Conservation (phyloP, 1,284 basidiomycete species). For the Trichosporon asahii region DNA sequence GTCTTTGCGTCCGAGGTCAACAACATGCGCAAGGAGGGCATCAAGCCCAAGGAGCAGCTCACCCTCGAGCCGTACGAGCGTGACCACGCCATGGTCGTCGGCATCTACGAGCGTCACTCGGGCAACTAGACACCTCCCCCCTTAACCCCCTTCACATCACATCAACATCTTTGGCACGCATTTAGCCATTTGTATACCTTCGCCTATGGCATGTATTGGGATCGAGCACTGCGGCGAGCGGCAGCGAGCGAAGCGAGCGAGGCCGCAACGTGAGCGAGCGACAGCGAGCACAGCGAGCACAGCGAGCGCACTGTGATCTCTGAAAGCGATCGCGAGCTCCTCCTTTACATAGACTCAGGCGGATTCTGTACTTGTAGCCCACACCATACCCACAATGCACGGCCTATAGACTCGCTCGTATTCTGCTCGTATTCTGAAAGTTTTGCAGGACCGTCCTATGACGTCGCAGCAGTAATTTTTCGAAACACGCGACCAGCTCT, state of each 20-base stretch:
- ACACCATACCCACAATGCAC: too few species aligned
- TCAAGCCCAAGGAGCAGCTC: conserved; percentile 70
- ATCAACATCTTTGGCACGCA: neutral
- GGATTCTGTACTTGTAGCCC: too few species aligned
- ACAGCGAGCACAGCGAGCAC: too few species aligned
- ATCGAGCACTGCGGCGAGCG: neutral
- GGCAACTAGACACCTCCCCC: neutral
- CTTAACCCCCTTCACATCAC: neutral
- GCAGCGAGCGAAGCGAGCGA: neutral
- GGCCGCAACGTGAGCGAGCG: too few species aligned
- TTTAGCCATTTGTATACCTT: conserved; percentile 10
- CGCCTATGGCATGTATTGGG: conserved; percentile 11
- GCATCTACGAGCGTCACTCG: conserved; percentile 47
- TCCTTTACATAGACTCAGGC: too few species aligned
- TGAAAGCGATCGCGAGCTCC: too few species aligned
- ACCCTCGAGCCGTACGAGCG: conserved; percentile 60
- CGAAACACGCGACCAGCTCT: too few species aligned
- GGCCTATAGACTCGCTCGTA: too few species aligned
- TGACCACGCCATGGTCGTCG: conserved; percentile 54
- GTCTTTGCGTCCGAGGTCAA: conserved; percentile 90
- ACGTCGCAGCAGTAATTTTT: too few species aligned
- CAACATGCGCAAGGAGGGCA: conserved; percentile 70
- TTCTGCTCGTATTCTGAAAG: too few species aligned
- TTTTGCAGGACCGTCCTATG: too few species aligned
- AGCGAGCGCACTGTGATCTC: too few species aligned